Base-by-base conservation (phyloP, 768 basidiomycete species). In the Trametes cubensis region DNA sequence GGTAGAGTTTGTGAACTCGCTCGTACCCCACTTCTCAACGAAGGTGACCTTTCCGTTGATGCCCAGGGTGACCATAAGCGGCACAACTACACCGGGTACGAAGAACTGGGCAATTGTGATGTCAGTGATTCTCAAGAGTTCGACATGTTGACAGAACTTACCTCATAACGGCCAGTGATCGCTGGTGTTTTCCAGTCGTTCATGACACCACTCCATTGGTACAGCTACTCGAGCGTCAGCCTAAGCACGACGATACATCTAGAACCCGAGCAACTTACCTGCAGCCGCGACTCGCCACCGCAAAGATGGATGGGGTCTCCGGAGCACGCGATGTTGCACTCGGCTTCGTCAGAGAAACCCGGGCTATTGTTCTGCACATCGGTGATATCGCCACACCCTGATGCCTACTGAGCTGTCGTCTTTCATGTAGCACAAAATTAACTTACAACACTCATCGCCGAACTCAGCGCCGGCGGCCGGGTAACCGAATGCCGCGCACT, bases 11-110 rank as follows among this genome's bases (percentile, higher is more conserved):
- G 70, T 61, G 58, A 78, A 85, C 39, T 83, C 83, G 58, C 80
- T 80, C 25, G 89, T 90, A 10, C 89, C 88, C 3, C 57, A 75
- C 71, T 92, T 93, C 73, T 93, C 90, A 7, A 93, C 76, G 76
- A 92, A 89, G 1, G 85, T 82, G 50, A 92, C 86, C 69, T 92
- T 93, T 78, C 88, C 86, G 77, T 92, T 92, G 73, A 89, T 79
- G 1, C 90, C 89, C 34, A 93, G 76, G 0, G 90, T 92, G 3
- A 88, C 85, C 40, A 91, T 83, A 60, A 92, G 76, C 3, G 90
- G 89, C 14, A 90, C 85, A 55, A 90, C 79, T 34, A 90, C 79
- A 2, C 90, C 90, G 0, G 76, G 75, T 18, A 83, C 75, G 34
- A 84, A 70, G 67, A 78, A 79, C 79, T 83, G 23, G 10, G 52